These are phyloP conservation scores for Powellomyces hirtus DNA, from an alignment of 192 early-diverging fungal genomes.

Conservation along the genomic window DNA sequence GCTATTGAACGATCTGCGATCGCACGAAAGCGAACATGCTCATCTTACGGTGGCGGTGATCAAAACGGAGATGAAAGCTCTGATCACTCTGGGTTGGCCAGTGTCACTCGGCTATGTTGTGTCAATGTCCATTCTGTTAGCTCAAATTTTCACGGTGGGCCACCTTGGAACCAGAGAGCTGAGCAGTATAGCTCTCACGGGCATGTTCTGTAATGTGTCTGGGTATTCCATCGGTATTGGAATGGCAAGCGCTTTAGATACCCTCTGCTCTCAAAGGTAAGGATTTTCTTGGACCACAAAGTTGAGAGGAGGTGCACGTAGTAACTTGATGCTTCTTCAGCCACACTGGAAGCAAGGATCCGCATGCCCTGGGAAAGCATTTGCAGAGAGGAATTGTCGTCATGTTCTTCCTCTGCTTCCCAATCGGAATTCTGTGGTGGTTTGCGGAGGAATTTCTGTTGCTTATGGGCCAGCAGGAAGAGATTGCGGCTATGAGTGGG, in stretches of 20 bases:
- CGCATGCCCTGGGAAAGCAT: conserved; percentile 48
- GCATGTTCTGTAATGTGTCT: conserved; percentile 46
- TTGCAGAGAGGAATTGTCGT: conserved; percentile 72
- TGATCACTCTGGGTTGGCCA: conserved; percentile 46
- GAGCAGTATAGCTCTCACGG: conserved; percentile 31
- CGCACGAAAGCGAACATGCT: conserved; percentile 12
- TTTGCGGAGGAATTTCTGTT: conserved; percentile 68
- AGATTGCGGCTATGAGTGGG: conserved; percentile 66
- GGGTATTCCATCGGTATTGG: conserved; percentile 47
- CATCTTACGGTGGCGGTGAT: conserved; percentile 12
- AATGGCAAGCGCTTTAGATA: conserved; percentile 53
- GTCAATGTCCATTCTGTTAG: conserved; percentile 21
- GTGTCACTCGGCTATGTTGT: conserved; percentile 46
- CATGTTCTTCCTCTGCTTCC: conserved; percentile 63
- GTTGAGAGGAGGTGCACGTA: no score
- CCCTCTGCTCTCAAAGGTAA: conserved; percentile 51
- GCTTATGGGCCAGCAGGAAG: conserved; percentile 70
- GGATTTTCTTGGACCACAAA: not conserved
- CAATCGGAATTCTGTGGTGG: conserved; percentile 71
- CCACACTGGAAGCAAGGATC: conserved; percentile 33
- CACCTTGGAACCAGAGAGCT: conserved; percentile 49
- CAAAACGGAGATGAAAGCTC: conserved; percentile 14
- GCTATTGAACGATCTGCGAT: conserved; percentile 16
- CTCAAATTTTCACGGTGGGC: conserved; percentile 27
- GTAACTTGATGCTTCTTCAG: no score